Conservation (phyloP, 1,139 yeast genomes). For the Candida labiduridarum region DNA sequence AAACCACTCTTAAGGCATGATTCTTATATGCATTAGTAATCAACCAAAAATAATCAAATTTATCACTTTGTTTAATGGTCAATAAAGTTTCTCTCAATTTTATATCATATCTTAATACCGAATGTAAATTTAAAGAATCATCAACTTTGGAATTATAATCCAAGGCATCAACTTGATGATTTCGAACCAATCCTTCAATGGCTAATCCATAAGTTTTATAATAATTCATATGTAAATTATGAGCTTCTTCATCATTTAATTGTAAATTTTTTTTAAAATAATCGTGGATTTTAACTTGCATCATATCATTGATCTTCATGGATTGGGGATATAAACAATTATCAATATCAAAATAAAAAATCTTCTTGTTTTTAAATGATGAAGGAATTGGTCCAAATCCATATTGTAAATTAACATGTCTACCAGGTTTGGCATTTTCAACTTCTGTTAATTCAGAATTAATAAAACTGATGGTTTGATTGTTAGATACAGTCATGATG, state of each 20-base stretch:
- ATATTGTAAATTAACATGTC: slow-evolving; percentile 41
- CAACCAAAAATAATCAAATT: slow-evolving; percentile 64
- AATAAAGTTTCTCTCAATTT: slow-evolving; percentile 54
- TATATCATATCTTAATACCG: slow-evolving; percentile 64
- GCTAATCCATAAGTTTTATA: slow-evolving; percentile 91
- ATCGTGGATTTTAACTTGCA: slow-evolving; percentile 83
- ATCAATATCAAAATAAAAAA: slow-evolving; percentile 90
- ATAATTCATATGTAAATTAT: slow-evolving; percentile 67
- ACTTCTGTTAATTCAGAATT: slow-evolving; percentile 26
- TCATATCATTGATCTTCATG: slow-evolving; percentile 76
- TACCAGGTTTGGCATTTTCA: slow-evolving; percentile 28
- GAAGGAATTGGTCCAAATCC: slow-evolving; percentile 51
- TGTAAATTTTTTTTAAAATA: slow-evolving; percentile 70
- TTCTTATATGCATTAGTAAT: slow-evolving; percentile 93
- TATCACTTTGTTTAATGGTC: slow-evolving; percentile 39
- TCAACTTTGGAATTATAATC: slow-evolving; percentile 88
- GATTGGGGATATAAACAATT: slow-evolving; percentile 82
- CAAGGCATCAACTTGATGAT: slow-evolving; percentile 82
- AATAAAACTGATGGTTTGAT: slow-evolving; percentile 18
- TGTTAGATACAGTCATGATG: slow-evolving; percentile 10
- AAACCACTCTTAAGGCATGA: slow-evolving; percentile 79
- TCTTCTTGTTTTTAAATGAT: slow-evolving; percentile 35
- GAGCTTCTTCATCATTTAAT: slow-evolving; percentile 76
- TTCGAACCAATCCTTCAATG: slow-evolving; percentile 79
- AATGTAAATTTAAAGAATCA: slow-evolving; percentile 85